phyloP scores from a whole-genome alignment of 2,329 filamentous ascomycete species.

The Penicillium sp. region DNA sequence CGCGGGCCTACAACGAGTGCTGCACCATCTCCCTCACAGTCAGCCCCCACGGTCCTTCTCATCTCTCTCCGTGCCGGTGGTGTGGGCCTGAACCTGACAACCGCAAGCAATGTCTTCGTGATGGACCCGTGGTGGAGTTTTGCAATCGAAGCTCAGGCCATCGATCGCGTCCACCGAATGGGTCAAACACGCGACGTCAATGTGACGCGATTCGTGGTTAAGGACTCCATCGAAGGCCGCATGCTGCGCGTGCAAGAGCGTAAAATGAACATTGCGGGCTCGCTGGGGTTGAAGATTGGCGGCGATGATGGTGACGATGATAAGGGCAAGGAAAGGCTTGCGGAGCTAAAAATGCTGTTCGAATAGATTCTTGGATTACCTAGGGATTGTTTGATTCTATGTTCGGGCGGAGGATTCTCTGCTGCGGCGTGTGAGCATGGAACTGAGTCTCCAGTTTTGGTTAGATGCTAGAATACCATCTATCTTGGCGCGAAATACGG shows the following conservation, averaged over 20 bases:
- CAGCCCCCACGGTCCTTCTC: slow-evolving; percentile 61
- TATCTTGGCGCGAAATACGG: background rate
- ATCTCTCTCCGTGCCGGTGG: slow-evolving; percentile 86
- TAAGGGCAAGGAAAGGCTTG: slow-evolving; percentile 83
- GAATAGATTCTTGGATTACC: slow-evolving; percentile 25
- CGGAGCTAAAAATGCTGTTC: slow-evolving; percentile 89
- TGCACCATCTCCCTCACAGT: slow-evolving; percentile 9
- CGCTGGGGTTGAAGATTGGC: slow-evolving; percentile 93
- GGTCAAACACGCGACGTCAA: slow-evolving; percentile 83
- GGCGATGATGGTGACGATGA: slow-evolving; percentile 85
- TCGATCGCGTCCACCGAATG: slow-evolving; percentile 96
- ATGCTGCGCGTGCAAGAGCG: slow-evolving; percentile 92
- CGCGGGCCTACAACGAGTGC: background rate
- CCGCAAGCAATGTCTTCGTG: slow-evolving; percentile 88
- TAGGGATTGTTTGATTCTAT: background rate
- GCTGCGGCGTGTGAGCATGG: background rate
- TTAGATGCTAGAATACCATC: background rate
- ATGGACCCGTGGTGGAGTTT: slow-evolving; percentile 99
- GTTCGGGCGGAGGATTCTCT: background rate
- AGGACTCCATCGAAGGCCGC: slow-evolving; percentile 87
- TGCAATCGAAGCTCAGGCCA: slow-evolving; percentile 92
- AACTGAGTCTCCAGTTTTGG: background rate
- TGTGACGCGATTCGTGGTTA: slow-evolving; percentile 84
- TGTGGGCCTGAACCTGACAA: slow-evolving; percentile 88
- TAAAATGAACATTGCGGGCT: slow-evolving; percentile 86